Conservation (phyloP, 139 green algal genomes). For the Chlorella vulgaris region DNA sequence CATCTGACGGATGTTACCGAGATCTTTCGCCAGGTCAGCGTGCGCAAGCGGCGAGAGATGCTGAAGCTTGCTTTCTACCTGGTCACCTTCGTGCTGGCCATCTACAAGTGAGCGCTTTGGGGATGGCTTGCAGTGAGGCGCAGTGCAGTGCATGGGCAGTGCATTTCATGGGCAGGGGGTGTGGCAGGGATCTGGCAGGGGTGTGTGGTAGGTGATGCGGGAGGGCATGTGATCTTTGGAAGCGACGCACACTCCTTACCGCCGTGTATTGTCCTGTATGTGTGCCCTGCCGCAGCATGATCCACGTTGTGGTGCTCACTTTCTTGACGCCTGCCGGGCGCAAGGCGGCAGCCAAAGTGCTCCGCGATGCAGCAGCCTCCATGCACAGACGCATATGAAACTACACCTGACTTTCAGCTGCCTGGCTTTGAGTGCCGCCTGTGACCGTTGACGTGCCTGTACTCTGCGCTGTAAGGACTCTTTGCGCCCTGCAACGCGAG, state of each 20-base stretch:
- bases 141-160: too few species aligned
- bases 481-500: too few species aligned
- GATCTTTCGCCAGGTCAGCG: constrained; percentile 57
- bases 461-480: too few species aligned
- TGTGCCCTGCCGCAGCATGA: constrained; percentile 6
- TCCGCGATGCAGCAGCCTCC: constrained; percentile 59
- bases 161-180: neutral
- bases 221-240: too few species aligned
- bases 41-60: constrained; percentile 56
- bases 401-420: too few species aligned
- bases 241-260: too few species aligned
- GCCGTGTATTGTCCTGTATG: too few species aligned
- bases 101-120: constrained; percentile 66
- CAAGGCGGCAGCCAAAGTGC: constrained; percentile 49
- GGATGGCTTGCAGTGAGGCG: neutral
- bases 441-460: too few species aligned
- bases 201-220: neutral
- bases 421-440: too few species aligned
- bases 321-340: constrained; percentile 56
- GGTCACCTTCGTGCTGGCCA: constrained; percentile 60
- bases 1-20: constrained; percentile 71
- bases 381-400: constrained; percentile 29
- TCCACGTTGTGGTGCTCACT: constrained; percentile 36
- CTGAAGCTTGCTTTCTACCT: constrained; percentile 65
- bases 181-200: neutral